These are phyloP conservation scores for Lolium perenne DNA, from an alignment of 176 grass and related monocot genomes.

Conservation along the genomic window DNA sequence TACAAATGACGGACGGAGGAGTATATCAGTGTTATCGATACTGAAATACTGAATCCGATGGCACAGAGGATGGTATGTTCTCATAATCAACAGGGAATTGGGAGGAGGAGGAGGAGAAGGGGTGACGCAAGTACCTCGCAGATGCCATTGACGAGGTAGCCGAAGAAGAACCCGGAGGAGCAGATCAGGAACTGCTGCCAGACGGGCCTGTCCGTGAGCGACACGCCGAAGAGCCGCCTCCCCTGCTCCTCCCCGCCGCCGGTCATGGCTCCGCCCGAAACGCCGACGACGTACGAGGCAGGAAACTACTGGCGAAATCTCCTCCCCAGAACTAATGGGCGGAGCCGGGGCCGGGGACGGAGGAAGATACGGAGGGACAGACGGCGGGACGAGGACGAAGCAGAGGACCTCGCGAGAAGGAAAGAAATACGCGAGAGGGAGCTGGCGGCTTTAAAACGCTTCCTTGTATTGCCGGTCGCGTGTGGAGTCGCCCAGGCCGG, in stretches of 20 bases:
- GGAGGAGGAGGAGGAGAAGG: background rate
- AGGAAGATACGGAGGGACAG: background rate
- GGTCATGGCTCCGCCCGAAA: constrained; percentile 21
- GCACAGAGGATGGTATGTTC: background rate
- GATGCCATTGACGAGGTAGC: constrained; percentile 95
- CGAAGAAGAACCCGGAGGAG: constrained; percentile 91
- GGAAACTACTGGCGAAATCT: background rate
- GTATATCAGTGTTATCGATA: background rate
- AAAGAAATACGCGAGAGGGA: background rate
- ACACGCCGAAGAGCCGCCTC: constrained; percentile 73
- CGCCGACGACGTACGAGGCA: background rate
- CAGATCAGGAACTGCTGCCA: constrained; percentile 98
- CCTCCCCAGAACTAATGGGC: background rate
- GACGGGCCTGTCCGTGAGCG: constrained; percentile 66
- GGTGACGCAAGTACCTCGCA: constrained; percentile 63
- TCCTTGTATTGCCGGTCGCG: background rate
- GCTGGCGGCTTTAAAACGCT: background rate
- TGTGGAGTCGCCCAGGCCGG: background rate
- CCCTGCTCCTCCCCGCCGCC: constrained; percentile 65
- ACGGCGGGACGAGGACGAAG: background rate
- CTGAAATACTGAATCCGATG: background rate
- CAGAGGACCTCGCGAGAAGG: background rate
- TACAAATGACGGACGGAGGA: background rate
- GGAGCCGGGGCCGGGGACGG: background rate
- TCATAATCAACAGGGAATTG: background rate